A percentile compares a stretch with the other conserved stretches of the same genome.
These are phyloP conservation scores for Calcarisporium arbuscula DNA, from an alignment of 2,329 filamentous ascomycete species.

Conservation along the genomic window DNA sequence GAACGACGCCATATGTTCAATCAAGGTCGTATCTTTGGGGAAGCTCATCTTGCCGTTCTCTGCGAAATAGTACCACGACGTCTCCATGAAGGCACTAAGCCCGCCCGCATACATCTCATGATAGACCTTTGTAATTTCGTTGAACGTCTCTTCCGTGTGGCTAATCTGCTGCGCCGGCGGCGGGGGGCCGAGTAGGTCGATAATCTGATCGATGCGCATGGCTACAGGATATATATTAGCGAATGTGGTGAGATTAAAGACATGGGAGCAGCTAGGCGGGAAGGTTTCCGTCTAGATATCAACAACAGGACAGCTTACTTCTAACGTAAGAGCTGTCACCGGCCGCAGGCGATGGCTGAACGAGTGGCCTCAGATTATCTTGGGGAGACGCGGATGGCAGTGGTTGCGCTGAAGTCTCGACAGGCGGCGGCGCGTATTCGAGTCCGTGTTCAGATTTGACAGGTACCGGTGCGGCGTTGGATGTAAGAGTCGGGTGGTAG, in stretches of 20 bases:
- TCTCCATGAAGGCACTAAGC: constrained; percentile 73
- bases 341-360: constrained; percentile 15
- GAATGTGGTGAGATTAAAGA: constrained; percentile 20
- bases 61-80: constrained; percentile 66
- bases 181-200: constrained; percentile 53
- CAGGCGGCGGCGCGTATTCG: constrained; percentile 49
- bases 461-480: constrained; percentile 21
- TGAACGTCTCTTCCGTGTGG: constrained; percentile 44
- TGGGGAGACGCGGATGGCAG: constrained; percentile 16
- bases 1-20: constrained; percentile 62
- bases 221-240: constrained; percentile 30
- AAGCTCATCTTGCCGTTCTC: constrained; percentile 40
- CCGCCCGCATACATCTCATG: constrained; percentile 69
- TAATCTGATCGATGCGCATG: constrained; percentile 69
- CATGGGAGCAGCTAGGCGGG: constrained; percentile 20
- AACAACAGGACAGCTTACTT: constrained; percentile 42
- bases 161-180: constrained; percentile 49
- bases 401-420: constrained; percentile 61
- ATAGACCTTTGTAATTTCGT: constrained; percentile 67
- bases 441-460: constrained; percentile 35
- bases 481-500: constrained; percentile 17
- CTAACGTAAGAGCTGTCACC: constrained; percentile 36
- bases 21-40: constrained; percentile 47
- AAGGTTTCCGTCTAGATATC: constrained; percentile 14
- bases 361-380: constrained; percentile 18